These are phyloP conservation scores for Aspergillus funiculosus DNA, from an alignment of 495 filamentous ascomycete genomes.

Conservation along the genomic window DNA sequence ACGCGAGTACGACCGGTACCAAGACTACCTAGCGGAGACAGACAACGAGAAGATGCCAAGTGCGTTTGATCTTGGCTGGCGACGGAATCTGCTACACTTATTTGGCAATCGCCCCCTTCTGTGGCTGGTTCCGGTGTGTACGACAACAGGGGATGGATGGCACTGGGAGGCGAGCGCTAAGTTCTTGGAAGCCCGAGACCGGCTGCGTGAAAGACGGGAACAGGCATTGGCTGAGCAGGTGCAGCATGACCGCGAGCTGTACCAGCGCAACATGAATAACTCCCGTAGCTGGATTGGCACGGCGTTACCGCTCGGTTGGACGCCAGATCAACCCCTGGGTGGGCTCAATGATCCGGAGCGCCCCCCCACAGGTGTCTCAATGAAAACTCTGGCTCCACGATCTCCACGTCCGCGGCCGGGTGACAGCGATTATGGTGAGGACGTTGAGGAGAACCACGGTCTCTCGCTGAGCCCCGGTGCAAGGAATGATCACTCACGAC, in stretches of 20 bases:
- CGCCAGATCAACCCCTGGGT: constrained; percentile 46
- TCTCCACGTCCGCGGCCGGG: constrained; percentile 42
- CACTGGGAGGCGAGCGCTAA: constrained; percentile 75
- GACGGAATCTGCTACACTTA: constrained; percentile 71
- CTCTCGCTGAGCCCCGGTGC: constrained; percentile 18
- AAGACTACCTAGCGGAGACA: constrained; percentile 82
- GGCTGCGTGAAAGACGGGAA: constrained; percentile 52
- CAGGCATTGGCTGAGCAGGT: constrained; percentile 47
- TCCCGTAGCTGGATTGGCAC: constrained; percentile 30
- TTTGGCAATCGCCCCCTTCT: constrained; percentile 66
- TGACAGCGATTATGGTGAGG: constrained; percentile 39
- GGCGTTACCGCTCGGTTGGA: constrained; percentile 18
- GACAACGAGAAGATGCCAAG: constrained; percentile 81
- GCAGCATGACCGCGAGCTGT: constrained; percentile 42
- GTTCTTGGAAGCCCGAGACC: constrained; percentile 63
- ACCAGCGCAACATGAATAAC: constrained; percentile 37
- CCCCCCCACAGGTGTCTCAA: constrained; percentile 46
- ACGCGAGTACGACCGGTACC: constrained; percentile 68
- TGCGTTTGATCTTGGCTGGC: constrained; percentile 85
- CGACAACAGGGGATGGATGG: constrained; percentile 90
- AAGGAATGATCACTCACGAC: not conserved
- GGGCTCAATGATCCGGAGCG: constrained; percentile 39
- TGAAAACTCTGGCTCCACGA: constrained; percentile 45
- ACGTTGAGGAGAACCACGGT: constrained; percentile 25
- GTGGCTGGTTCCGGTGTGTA: constrained; percentile 78